Evolutionary conservation across 805 yeast species (phyloP).

Genomic region (Schizosaccharomyces cryophilus): DNA sequence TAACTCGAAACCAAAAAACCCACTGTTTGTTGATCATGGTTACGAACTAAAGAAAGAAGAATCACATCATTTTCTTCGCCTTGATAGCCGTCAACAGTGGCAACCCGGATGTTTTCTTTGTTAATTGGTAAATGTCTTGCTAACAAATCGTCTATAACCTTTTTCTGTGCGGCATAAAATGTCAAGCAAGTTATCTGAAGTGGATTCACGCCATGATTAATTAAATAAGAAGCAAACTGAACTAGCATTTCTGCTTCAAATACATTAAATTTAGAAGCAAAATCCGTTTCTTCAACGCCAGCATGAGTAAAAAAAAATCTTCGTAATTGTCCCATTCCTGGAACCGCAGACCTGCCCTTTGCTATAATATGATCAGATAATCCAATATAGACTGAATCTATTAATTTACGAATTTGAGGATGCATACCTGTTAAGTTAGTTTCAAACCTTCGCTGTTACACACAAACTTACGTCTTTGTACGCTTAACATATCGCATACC

Average conservation of each 20-base stretch:
- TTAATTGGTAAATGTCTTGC: background rate
- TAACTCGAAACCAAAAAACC: constrained; percentile 68
- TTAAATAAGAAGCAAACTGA: background rate
- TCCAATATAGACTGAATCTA: background rate
- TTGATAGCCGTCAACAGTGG: constrained; percentile 84
- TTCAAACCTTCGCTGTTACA: too few relatives aligned
- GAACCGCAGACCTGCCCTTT: background rate
- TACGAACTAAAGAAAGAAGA: constrained; percentile 68
- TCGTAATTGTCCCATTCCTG: background rate
- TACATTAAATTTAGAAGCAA: background rate
- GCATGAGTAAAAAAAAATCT: background rate
- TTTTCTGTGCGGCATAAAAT: background rate
- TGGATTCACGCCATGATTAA: background rate
- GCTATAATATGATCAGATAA: background rate
- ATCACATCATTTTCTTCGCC: constrained; percentile 89
- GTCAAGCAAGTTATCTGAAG: background rate
- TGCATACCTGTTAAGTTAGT: background rate
- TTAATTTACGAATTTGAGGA: background rate
- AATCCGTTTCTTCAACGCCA: background rate
- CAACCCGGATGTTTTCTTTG: background rate
- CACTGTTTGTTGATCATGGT: constrained; percentile 36
- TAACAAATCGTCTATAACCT: background rate
- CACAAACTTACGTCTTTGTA: background rate
- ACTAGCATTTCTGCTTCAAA: background rate
- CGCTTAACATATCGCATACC: background rate